phyloP scores from a whole-genome alignment of 2,329 filamentous ascomycete genomes.

The Xylaria arbuscula region DNA sequence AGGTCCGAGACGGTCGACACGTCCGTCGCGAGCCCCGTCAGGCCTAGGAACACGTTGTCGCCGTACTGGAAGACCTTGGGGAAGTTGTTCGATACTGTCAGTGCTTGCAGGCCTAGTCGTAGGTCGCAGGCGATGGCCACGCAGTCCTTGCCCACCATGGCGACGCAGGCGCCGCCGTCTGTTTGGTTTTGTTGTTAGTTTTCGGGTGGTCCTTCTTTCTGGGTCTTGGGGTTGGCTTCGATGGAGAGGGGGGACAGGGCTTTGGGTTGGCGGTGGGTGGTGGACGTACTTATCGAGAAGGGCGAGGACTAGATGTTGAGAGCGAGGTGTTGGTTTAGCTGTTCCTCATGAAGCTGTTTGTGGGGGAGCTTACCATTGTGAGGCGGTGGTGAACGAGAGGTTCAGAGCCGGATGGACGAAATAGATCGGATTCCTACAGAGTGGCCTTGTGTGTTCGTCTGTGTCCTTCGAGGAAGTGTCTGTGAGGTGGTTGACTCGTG shows the following conservation, averaged over 20 bases:
- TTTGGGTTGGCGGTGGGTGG: background rate
- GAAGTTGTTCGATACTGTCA: constrained; percentile 99
- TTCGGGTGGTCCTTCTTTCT: background rate
- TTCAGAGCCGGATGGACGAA: background rate
- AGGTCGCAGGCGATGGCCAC: constrained; percentile 99
- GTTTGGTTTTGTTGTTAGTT: constrained; percentile 24
- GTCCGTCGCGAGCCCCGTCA: constrained; percentile 96
- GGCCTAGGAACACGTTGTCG: constrained; percentile 91
- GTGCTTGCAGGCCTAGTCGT: constrained; percentile 92
- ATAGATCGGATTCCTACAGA: background rate
- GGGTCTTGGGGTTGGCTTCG: background rate
- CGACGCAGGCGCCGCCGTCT: constrained; percentile 93
- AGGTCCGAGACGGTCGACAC: constrained; percentile 94
- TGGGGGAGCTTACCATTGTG: constrained; percentile 51
- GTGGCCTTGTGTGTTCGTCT: background rate
- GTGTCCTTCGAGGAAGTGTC: background rate
- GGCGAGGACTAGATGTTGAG: constrained; percentile 75
- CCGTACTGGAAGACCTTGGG: constrained; percentile 99
- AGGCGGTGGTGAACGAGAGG: constrained; percentile 26
- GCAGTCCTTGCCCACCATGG: constrained; percentile 99
- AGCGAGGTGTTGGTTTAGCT: constrained; percentile 44
- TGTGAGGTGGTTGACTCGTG: constrained; percentile 6
- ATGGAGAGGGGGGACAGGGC: constrained; percentile 13
- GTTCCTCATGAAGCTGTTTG: constrained; percentile 32
- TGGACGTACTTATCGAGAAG: constrained; percentile 88